Conservation (phyloP, 2,329 filamentous ascomycete species). For the Rugonectria rugulosa region DNA sequence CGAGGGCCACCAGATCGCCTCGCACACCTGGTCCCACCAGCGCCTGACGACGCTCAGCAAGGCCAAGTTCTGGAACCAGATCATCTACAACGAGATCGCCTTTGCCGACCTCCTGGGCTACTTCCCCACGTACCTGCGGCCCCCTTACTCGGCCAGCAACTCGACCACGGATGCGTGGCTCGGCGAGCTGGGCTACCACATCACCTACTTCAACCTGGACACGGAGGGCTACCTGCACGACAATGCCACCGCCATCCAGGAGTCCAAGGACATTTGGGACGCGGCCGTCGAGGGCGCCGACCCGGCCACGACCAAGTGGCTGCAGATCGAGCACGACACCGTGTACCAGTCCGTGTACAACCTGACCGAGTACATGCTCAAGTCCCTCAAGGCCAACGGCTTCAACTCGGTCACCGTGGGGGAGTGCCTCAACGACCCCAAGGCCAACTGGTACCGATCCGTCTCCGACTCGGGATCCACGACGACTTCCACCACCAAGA, state of each 20-base stretch:
- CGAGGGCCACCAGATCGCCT: conserved; percentile 67
- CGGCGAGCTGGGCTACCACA: conserved; percentile 60
- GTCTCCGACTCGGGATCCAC: conserved; percentile 1
- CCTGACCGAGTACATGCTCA: conserved; percentile 53
- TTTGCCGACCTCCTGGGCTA: conserved; percentile 50
- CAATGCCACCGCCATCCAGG: conserved; percentile 54
- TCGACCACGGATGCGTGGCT: conserved; percentile 48
- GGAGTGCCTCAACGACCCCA: conserved; percentile 62
- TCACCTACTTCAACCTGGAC: conserved; percentile 67
- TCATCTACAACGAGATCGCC: conserved; percentile 53
- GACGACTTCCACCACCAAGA: conserved; percentile 23
- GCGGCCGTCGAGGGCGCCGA: conserved; percentile 44
- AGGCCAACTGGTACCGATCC: conserved; percentile 59
- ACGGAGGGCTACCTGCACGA: conserved; percentile 67
- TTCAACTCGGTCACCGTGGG: conserved; percentile 55
- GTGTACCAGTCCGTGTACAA: conserved; percentile 54
- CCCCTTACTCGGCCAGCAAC: conserved; percentile 56
- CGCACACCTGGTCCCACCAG: conserved; percentile 58
- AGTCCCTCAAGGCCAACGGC: conserved; percentile 49
- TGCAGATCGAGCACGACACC: conserved; percentile 63
- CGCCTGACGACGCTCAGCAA: conserved; percentile 48
- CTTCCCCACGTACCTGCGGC: conserved; percentile 54
- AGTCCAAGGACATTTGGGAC: conserved; percentile 52
- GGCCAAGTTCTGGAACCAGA: conserved; percentile 47
- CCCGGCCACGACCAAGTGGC: conserved; percentile 46